Evolutionary conservation across 2,329 filamentous ascomycete genomes (phyloP), one percentile per base, ranked within the genome.

Genomic region (Periconia sp.): DNA sequence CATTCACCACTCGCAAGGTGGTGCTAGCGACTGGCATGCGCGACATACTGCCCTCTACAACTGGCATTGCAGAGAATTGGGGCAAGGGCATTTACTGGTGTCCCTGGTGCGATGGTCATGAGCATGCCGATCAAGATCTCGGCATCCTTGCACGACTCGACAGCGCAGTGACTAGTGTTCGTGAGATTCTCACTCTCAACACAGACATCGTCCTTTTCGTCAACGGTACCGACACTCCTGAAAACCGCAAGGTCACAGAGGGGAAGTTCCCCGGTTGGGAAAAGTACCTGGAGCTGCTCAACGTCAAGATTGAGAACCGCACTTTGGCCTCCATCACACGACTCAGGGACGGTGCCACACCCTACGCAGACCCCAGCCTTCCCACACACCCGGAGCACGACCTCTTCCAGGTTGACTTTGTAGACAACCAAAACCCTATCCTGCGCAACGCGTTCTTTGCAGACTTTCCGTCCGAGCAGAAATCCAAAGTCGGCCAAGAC

Each of bases 21-120:
- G 47, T 49, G 15, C 37, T 49, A 6, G 47, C 47, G 5, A 49
- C 47, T 13, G 47, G 47, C 5, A 42, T 49, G 47, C 35, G 15
- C n/a, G 47, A 49, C 15, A 49, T 49, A 7, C 19, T 49, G 9
- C 47, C 47, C 9, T 31, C 47, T 9, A 49, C 47, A 5, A 9
- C 35, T 14, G 47, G 47, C 19, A 30, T 49, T 17, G 20, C 31
- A 15, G 47, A 49, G 20, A 49, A 31, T 19, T 49, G 47, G 47
- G 47, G 47, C 19, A 49, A 49, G n/a, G 47, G 47, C 20, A 49
- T 49, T 5, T 49, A 49, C 47, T 49, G 47, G 47, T 49, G 47
- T 30, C 47, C 47, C 9, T 49, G 47, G 47, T 49, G 47, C 47
- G 47, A 49, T 15, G 47, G 47, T 15, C 47, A 49, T n/a, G 47